phyloP scores from a whole-genome alignment of 2,329 filamentous ascomycete genomes.

The Nannizziopsis barbatae region DNA sequence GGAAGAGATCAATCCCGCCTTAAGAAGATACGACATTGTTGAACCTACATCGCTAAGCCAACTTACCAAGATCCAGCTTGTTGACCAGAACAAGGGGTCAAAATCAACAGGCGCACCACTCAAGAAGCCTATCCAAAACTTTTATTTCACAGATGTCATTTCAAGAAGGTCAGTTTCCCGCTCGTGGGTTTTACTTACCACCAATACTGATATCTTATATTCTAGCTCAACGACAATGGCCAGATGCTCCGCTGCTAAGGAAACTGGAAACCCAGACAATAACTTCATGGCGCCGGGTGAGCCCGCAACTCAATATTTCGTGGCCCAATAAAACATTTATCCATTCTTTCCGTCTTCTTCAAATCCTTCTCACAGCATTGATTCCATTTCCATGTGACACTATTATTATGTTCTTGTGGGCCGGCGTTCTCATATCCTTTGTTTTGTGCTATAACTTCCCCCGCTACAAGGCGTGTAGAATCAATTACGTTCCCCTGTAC shows the following conservation, averaged over 20 bases:
- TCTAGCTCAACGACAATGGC: slow-evolving; percentile 92
- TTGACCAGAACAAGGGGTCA: slow-evolving; percentile 88
- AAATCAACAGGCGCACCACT: slow-evolving; percentile 62
- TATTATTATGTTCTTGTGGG: slow-evolving; percentile 13
- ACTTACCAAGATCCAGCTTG: slow-evolving; percentile 85
- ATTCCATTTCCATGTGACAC: slow-evolving; percentile 13
- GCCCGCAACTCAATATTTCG: slow-evolving; percentile 16
- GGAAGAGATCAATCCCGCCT: slow-evolving; percentile 83
- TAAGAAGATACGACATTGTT: slow-evolving; percentile 81
- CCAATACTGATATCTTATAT: slow-evolving; percentile 1
- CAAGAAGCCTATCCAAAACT: slow-evolving; percentile 82
- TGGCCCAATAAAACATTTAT: slow-evolving; percentile 9
- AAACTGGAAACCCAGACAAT: slow-evolving; percentile 62
- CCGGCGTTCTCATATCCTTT: slow-evolving; percentile 18
- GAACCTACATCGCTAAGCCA: slow-evolving; percentile 64
- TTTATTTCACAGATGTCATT: slow-evolving; percentile 96
- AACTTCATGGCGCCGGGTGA: slow-evolving; percentile 66
- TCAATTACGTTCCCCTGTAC: background rate
- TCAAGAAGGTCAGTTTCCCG: slow-evolving; percentile 65
- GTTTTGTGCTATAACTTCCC: slow-evolving; percentile 17
- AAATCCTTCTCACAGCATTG: slow-evolving; percentile 12
- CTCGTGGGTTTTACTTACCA: slow-evolving; percentile 13
- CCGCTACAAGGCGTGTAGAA: slow-evolving; percentile 23
- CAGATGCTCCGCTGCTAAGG: slow-evolving; percentile 88
- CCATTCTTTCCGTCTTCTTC: background rate